Evolutionary conservation across 2,329 filamentous ascomycete genomes (phyloP).

Genomic region (Bipolaris victoriae): DNA sequence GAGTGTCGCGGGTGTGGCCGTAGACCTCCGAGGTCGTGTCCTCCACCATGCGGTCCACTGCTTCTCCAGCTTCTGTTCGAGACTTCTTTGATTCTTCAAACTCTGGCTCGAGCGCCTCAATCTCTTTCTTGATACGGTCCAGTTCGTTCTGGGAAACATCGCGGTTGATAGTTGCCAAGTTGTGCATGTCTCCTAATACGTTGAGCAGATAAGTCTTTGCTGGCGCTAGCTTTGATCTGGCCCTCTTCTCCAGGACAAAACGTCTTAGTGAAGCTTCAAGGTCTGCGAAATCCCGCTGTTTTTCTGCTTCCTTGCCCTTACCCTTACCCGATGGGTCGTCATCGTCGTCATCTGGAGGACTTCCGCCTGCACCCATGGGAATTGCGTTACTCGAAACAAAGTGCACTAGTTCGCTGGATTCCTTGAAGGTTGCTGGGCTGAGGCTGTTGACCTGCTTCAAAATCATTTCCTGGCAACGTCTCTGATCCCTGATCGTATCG

Average conservation of each 20-base stretch:
- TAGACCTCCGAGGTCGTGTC: slow-evolving; percentile 86
- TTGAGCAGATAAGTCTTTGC: slow-evolving; percentile 96
- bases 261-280: slow-evolving; percentile 87
- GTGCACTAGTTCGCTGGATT: slow-evolving; percentile 89
- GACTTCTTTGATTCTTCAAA: slow-evolving; percentile 85
- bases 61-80: slow-evolving; percentile 77
- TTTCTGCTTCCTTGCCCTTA: slow-evolving; percentile 77
- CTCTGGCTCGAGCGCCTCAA: slow-evolving; percentile 81
- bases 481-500: slow-evolving; percentile 90
- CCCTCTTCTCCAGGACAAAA: slow-evolving; percentile 95
- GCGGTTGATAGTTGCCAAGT: slow-evolving; percentile 82
- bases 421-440: slow-evolving; percentile 93
- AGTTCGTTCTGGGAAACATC: slow-evolving; percentile 87
- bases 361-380: slow-evolving; percentile 63
- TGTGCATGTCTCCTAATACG: slow-evolving; percentile 84
- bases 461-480: slow-evolving; percentile 89
- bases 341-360: slow-evolving; percentile 47
- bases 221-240: slow-evolving; percentile 91
- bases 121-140: slow-evolving; percentile 78
- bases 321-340: slow-evolving; percentile 58
- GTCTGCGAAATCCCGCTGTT: slow-evolving; percentile 85
- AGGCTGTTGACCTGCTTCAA: slow-evolving; percentile 84
- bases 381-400: slow-evolving; percentile 98
- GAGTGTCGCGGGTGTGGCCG: slow-evolving; percentile 75
- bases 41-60: slow-evolving; percentile 82